Base-by-base conservation (phyloP, 257 asterid genomes). In the Petunia axillaris region DNA sequence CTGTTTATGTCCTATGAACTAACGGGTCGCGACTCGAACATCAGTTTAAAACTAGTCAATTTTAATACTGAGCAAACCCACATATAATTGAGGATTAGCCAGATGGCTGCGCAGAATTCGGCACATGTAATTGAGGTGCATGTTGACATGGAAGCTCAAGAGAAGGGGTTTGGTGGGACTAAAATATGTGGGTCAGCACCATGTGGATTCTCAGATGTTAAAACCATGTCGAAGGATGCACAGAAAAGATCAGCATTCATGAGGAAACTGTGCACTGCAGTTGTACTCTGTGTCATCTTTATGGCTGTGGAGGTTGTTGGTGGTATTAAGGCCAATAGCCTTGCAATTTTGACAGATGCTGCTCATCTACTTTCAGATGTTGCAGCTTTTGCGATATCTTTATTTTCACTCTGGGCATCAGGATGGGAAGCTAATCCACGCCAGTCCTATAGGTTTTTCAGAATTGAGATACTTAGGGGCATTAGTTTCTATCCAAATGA, bases 341-440 rank as follows among this genome's bases (percentile, higher is more conserved):
- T 95, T 1, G 94, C 98, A 0, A 92, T 95, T 78, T 77, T 93
- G 80, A 93, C 99, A 0, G 98, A 93, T 67, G 98, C 97, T 0
- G 99, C 99, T 50, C 98, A 93, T 84, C 85, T 93, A 80, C 86
- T 95, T 6, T 93, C 99, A 3, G 99, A 92, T 75, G 97, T 95
- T 76, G 99, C 97, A 44, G 94, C 98, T 36, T 95, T 95, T 75
- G 97, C 99, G 5, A 93, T 92, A 78, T 93, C 98, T 6, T 82
- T 95, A 83, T 93, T 95, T 79, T 90, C 99, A 1, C 73, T 95
- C 60, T 95, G 99, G 99, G 98, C 97, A 10, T 90, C 97, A 4
- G 98, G 99, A 78, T 93, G 98, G 99, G 95, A 91, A 82, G 98
- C 99, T 25, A 95, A 85, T 74, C 97, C 98, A 0, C 97, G 98